Evolutionary conservation across 176 grass and related monocot genomes (phyloP), one percentile per base, ranked within the genome.

Genomic region (Avena eriantha): DNA sequence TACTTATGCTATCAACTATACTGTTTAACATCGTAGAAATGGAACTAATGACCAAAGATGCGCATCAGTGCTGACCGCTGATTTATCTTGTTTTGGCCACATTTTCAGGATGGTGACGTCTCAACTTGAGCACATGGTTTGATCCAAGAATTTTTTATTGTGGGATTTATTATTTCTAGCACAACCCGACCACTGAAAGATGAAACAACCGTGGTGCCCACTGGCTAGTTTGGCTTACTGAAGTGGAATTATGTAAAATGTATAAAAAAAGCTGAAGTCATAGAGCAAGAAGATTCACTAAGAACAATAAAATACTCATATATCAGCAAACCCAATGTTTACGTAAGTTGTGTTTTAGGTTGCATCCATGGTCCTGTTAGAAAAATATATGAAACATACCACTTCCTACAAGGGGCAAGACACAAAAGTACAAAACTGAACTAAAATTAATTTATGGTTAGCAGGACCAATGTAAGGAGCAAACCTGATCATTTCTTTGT

Each of bases 401-500:
- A 43, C 78, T 79, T 71, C 74, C 69, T 76, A 82, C 15, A 71
- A 69, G 71, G 60, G 71, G 12, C 17, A 88, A 69, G 34, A 34
- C 8, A 63, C 35, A 88, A 46, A n/a, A 41, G 50, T 63, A 60
- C 34, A 87, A 53, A 22, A 43, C 59, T 56, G 73, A 78, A 11
- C 16, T 45, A n/a, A 53, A 22, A 24, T 66, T 49, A 69, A 49
- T 76, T 61, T 7, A 45, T 12, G 23, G 23, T 43, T 76, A 66
- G 75, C 56, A 46, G 70, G 17, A 43, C 12, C 29, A 67, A 51
- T 64, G 11, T 15, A 53, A 83, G 68, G 50, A n/a, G 59, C 86
- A 82, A 66, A 99, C 97, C 94, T 99, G 85, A 99, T 56, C 92
- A 99, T 99, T 86, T 99, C 94, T 94, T 99, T 99, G 68, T 99